These are phyloP conservation scores for Candida oleophila DNA, from an alignment of 805 yeast genomes.

Conservation along the genomic window DNA sequence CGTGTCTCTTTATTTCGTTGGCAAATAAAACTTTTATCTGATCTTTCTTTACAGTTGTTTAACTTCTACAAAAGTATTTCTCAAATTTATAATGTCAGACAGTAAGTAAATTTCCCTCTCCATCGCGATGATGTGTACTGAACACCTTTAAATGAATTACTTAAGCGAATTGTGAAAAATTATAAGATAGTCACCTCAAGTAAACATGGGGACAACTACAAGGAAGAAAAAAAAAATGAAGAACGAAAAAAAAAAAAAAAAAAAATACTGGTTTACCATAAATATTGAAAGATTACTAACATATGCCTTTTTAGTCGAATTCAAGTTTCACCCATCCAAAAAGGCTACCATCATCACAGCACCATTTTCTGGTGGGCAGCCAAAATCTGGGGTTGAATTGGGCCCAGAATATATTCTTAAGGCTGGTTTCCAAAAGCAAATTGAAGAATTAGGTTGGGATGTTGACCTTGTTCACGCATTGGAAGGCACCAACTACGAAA, in stretches of 20 bases:
- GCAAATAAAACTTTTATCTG: background rate
- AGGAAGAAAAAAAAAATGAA: background rate
- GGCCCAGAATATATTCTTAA: slow-evolving; percentile 85
- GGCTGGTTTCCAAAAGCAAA: slow-evolving; percentile 64
- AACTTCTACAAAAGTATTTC: background rate
- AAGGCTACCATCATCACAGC: slow-evolving; percentile 75
- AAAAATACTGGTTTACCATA: background rate
- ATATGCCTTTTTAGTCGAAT: slow-evolving; percentile 40
- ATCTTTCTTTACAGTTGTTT: background rate
- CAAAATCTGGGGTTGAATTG: slow-evolving; percentile 86
- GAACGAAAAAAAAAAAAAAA: background rate
- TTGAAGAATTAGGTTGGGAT: slow-evolving; percentile 73
- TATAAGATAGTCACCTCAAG: background rate
- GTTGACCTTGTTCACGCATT: slow-evolving; percentile 55
- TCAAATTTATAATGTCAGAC: slow-evolving; percentile 5
- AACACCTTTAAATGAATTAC: too few species aligned
- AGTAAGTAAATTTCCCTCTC: slow-evolving; percentile 1
- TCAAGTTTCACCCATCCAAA: slow-evolving; percentile 54
- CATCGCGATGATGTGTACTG: background rate
- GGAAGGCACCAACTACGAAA: slow-evolving; percentile 44
- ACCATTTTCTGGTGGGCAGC: slow-evolving; percentile 96
- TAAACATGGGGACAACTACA: background rate
- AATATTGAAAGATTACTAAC: background rate
- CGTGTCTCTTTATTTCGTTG: background rate
- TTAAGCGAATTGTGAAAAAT: too few species aligned